phyloP scores from a whole-genome alignment of 108 stramenopile genomes.

The Phaeodactylum tricornutum region DNA sequence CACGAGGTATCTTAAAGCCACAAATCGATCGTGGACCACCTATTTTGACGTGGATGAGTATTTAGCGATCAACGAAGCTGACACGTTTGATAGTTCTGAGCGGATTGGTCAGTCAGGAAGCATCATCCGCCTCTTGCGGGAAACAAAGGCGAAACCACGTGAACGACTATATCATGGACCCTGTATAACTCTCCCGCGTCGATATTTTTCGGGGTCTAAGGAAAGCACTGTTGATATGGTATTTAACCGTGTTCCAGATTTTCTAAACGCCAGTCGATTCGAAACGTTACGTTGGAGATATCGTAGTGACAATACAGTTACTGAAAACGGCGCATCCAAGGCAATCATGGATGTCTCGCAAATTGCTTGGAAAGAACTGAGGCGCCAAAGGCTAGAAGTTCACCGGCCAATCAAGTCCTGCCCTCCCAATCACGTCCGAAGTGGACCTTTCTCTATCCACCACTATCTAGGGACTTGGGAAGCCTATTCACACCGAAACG shows the following conservation, averaged over 20 bases:
- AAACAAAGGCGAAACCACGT: too few species aligned
- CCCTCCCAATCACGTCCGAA: conserved; percentile 10
- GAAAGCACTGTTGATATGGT: too few species aligned
- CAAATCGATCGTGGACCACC: conserved; percentile 15
- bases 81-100: too few species aligned
- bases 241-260: conserved; percentile 4
- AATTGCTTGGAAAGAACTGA: conserved; percentile 27
- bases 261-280: conserved; percentile 3
- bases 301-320: conserved; percentile 5
- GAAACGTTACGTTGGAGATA: conserved; percentile 15
- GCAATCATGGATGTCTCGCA: conserved; percentile 42
- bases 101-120: too few species aligned
- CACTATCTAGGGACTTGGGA: conserved; percentile 20
- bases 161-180: too few species aligned
- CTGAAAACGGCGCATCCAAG: conserved; percentile 42
- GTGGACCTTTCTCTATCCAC: conserved; percentile 5
- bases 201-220: too few species aligned
- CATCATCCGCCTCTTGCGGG: too few species aligned
- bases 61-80: too few species aligned
- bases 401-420: conserved; percentile 27
- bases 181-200: too few species aligned
- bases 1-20: conserved; percentile 1
- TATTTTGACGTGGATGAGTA: conserved; percentile 6
- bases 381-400: conserved; percentile 24
- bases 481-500: conserved; percentile 11